These are phyloP conservation scores for Juncus inflexus DNA, from an alignment of 176 grass and related monocot species.

Conservation along the genomic window DNA sequence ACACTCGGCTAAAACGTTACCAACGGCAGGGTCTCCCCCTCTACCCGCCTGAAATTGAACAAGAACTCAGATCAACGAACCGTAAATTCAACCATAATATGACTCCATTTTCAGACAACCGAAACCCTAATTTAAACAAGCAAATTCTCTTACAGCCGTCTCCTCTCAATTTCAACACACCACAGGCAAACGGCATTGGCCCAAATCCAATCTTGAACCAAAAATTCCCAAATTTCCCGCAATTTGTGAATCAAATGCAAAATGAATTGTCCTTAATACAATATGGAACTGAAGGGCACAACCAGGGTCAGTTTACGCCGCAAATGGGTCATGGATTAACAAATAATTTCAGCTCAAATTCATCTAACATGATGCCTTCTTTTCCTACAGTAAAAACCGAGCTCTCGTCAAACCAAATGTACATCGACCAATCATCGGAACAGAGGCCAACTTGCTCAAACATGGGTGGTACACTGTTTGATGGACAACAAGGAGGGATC, in stretches of 20 bases:
- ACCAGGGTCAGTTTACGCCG: conserved; percentile 6
- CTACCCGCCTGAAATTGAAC: conserved; percentile 61
- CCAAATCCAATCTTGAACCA: conserved; percentile 18
- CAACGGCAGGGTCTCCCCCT: conserved; percentile 49
- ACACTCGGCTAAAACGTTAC: conserved; percentile 67
- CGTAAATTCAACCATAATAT: conserved; percentile 27
- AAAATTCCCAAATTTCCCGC: background rate
- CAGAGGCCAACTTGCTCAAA: too few relatives aligned
- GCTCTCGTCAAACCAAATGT: conserved; percentile 22
- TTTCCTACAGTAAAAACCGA: conserved; percentile 24
- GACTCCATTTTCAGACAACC: conserved; percentile 22
- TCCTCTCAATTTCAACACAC: conserved; percentile 22
- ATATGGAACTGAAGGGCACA: conserved; percentile 8
- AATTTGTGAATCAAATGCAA: conserved; percentile 20
- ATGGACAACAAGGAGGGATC: conserved; percentile 3
- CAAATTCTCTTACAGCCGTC: conserved; percentile 29
- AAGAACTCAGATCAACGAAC: conserved; percentile 26
- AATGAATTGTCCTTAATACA: conserved; percentile 13
- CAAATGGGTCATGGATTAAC: conserved; percentile 22
- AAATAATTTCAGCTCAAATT: conserved; percentile 9
- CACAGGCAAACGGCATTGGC: conserved; percentile 7
- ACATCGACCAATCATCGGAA: conserved; percentile 6
- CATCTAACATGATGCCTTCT: conserved; percentile 9
- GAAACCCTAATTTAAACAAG: background rate
- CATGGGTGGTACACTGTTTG: background rate